Percentiles rank a stretch among this genome's conserved stretches.
These are phyloP conservation scores for Suaeda aralocaspica DNA, from an alignment of 148 eudicot genomes.

Conservation along the genomic window DNA sequence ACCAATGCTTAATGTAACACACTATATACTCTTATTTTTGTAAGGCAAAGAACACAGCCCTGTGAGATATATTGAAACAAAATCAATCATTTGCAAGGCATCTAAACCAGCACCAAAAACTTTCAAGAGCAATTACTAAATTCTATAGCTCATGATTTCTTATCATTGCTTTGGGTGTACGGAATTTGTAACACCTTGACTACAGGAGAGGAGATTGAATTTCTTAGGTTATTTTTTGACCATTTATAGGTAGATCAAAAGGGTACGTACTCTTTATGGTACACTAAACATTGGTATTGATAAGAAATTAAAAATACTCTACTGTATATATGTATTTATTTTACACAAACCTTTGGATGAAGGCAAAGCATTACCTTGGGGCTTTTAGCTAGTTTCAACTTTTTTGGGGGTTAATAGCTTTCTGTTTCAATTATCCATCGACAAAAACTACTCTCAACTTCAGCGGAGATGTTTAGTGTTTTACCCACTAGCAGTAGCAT, in stretches of 20 bases:
- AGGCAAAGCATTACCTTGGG: background rate
- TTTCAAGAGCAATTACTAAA: too few relatives aligned
- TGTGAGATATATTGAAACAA: too few relatives aligned
- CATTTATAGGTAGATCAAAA: background rate
- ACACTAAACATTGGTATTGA: too few relatives aligned
- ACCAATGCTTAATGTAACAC: background rate
- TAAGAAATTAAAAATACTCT: background rate
- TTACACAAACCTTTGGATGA: background rate
- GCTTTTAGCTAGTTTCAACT: background rate
- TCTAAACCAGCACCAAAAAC: too few relatives aligned
- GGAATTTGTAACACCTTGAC: background rate
- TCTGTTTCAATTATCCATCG: background rate
- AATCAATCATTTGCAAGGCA: too few relatives aligned
- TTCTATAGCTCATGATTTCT: background rate
- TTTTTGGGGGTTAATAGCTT: too few relatives aligned
- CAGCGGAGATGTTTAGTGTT: too few relatives aligned
- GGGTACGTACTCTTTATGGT: background rate
- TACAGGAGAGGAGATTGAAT: background rate
- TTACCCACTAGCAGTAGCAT: too few relatives aligned
- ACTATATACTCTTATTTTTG: too few relatives aligned
- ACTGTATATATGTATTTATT: too few relatives aligned
- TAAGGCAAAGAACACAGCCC: too few relatives aligned
- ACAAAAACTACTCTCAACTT: background rate
- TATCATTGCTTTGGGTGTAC: constrained; percentile 18
- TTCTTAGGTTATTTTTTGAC: background rate